A percentile compares a stretch with the other conserved stretches of the same genome.
Evolutionary conservation across 495 filamentous ascomycete species (phyloP).

Genomic region (Peziza echinospora): DNA sequence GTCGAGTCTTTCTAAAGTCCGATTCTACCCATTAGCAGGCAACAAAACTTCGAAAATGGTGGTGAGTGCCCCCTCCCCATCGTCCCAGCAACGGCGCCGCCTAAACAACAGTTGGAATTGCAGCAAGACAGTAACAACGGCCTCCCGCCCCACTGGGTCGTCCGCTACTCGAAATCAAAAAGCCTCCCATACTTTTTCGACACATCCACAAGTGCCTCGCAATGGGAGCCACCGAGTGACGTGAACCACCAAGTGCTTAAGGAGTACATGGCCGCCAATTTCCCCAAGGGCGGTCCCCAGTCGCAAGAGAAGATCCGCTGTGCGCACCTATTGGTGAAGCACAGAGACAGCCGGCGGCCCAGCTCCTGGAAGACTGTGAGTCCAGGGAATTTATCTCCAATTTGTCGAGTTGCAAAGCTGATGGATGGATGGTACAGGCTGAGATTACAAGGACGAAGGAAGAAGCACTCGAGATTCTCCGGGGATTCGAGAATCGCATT

Average conservation of each 20-base stretch:
- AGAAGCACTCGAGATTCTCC: slow-evolving; percentile 58
- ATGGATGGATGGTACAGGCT: slow-evolving; percentile 22
- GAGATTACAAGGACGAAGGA: slow-evolving; percentile 73
- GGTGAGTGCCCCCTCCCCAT: too few species aligned
- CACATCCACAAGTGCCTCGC: slow-evolving; percentile 51
- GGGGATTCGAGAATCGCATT: slow-evolving; percentile 51
- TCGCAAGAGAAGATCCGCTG: slow-evolving; percentile 68
- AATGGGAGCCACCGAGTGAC: slow-evolving; percentile 78
- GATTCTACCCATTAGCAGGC: too few species aligned
- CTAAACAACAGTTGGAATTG: too few species aligned
- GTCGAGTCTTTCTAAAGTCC: too few species aligned
- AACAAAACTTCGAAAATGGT: too few species aligned
- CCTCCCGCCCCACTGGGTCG: slow-evolving; percentile 74
- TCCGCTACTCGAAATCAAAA: slow-evolving; percentile 88
- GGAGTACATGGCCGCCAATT: slow-evolving; percentile 70
- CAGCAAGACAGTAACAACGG: slow-evolving; percentile 55
- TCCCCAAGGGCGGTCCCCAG: slow-evolving; percentile 31
- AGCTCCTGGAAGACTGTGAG: slow-evolving; percentile 68
- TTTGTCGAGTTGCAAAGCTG: not conserved
- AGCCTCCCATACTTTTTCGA: slow-evolving; percentile 99
- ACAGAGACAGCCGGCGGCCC: slow-evolving; percentile 62
- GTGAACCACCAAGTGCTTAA: slow-evolving; percentile 82
- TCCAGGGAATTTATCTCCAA: not conserved
- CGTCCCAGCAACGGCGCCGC: too few species aligned
- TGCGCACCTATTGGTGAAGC: slow-evolving; percentile 83